Evolutionary conservation across 129 eudicot genomes (phyloP).

Genomic region (Oenanthe sinensis): DNA sequence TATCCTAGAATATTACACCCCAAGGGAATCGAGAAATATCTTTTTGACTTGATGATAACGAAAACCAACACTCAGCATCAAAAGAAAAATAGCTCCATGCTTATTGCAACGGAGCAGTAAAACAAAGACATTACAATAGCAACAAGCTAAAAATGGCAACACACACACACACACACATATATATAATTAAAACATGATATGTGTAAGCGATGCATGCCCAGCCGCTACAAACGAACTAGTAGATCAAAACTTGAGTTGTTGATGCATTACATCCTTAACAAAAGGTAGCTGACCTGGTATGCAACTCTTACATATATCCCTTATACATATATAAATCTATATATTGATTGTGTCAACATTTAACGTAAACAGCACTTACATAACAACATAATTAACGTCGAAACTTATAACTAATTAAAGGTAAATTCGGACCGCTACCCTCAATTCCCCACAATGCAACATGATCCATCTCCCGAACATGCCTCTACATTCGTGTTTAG

Average conservation of each 20-base stretch:
- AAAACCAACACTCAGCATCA: neutral
- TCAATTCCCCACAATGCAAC: constrained; percentile 96
- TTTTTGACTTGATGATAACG: neutral
- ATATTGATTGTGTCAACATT: neutral
- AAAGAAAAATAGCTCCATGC: neutral
- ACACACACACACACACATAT: too few species aligned
- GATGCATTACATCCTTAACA: neutral
- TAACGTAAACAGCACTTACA: neutral
- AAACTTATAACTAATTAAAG: neutral
- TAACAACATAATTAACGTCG: neutral
- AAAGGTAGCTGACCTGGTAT: constrained; percentile 37
- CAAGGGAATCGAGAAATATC: neutral
- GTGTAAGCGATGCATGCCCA: constrained; percentile 89
- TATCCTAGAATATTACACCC: neutral
- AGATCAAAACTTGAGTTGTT: neutral
- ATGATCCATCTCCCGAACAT: neutral
- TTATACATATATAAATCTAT: neutral
- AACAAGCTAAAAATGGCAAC: neutral
- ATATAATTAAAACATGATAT: constrained; percentile 27
- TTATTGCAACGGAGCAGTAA: neutral
- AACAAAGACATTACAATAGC: neutral
- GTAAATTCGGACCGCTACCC: constrained; percentile 92
- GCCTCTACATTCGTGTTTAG: neutral
- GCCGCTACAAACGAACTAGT: constrained; percentile 29
- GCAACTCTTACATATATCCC: constrained; percentile 91